Base-by-base conservation (phyloP, 345 rosid species). In the Heritiera littoralis region DNA sequence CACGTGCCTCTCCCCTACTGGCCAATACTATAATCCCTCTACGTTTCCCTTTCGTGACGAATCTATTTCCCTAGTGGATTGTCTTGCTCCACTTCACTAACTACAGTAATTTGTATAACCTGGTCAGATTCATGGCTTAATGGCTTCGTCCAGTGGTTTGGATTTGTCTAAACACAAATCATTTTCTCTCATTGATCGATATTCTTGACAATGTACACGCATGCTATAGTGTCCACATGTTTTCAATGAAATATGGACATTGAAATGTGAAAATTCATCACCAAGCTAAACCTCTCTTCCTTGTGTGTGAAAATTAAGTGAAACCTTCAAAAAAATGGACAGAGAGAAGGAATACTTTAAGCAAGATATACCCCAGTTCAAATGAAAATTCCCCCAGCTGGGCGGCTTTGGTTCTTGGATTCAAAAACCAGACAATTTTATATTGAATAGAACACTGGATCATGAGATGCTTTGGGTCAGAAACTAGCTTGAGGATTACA, bases 301-400 rank as follows among this genome's bases (percentile, higher is more conserved):
- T 6, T 30, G 40, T 30, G 0, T 10, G 66, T 12, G 17, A 4
- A 30, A 61, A 61, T 23, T n/a, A 30, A 66, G n/a, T 35, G 10
- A 15, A 40, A 38, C 46, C 70, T 7, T 17, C 48, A 66, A 66
- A 38, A 66, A 38, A 17, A 72, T 32, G 32, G 48, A 72, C 61
- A 52, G 46, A 52, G 28, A 38, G 76, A 54, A 72, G 35, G 63
- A 18, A 35, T 54, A 72, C 64, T 32, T 71, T 72, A 15, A 12
- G n/a, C 75, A 30, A 51, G 43, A 72, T 32, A 23, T 23, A 23
- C 9, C 45, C 14, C 45, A 72, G 75, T 54, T 32, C 7, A 72
- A 72, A 72, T 72, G 61, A 72, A 72, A 72, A 72, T 32, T 23
- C 56, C 38, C 43, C 23, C 28, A 28, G 59, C 10, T 15, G 46